phyloP scores from a whole-genome alignment of 2,329 filamentous ascomycete genomes.

The Alternaria gansuensis region DNA sequence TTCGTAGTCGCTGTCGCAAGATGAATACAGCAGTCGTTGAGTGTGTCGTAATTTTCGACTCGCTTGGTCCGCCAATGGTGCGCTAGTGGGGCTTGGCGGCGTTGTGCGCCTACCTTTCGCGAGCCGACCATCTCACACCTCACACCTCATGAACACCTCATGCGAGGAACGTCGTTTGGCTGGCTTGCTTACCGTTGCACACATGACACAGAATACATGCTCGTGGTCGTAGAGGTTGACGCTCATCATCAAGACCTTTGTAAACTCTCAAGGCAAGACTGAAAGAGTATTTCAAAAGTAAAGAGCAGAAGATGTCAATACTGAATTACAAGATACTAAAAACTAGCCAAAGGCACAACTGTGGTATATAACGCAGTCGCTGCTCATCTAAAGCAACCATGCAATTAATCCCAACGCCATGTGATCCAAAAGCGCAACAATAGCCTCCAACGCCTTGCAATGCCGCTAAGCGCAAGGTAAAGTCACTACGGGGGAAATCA shows the following conservation, averaged over 20 bases:
- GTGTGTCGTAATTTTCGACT: constrained; percentile 26
- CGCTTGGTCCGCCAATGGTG: constrained; percentile 31
- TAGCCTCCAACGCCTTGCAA: constrained; percentile 46
- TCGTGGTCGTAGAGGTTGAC: rapidly evolving
- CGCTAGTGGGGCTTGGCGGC: constrained; percentile 29
- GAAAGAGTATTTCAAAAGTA: neutral
- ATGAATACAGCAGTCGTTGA: constrained; percentile 23
- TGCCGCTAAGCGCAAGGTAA: constrained; percentile 41
- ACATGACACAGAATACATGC: rapidly evolving
- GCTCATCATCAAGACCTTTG: neutral
- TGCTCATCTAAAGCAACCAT: constrained; percentile 18
- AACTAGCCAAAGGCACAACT: constrained; percentile 23
- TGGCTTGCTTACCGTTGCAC: neutral
- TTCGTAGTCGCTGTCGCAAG: constrained; percentile 44
- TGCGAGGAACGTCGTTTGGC: neutral
- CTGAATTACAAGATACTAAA: constrained; percentile 12
- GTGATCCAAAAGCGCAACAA: constrained; percentile 2
- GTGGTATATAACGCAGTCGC: constrained; percentile 39
- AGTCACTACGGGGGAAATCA: constrained; percentile 22
- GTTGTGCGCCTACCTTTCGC: neutral
- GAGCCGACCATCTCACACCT: neutral
- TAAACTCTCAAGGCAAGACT: neutral
- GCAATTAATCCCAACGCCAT: constrained; percentile 24
- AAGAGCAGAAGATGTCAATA: neutral
- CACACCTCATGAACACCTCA: neutral